These are phyloP conservation scores for Panicum virgatum DNA, from an alignment of 202 grass and related monocot species.

Conservation along the genomic window DNA sequence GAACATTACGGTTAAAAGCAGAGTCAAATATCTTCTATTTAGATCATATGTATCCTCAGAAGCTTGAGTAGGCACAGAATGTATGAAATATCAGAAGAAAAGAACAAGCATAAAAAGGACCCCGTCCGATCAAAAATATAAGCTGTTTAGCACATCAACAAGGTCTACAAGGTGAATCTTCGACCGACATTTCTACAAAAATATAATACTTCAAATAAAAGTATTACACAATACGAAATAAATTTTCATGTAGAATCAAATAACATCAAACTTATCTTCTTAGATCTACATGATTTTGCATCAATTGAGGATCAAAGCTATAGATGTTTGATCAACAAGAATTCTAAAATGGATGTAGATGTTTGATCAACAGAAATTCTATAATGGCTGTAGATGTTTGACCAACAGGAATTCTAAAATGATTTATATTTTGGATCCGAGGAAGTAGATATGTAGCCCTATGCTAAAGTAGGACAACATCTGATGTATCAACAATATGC, in stretches of 20 bases:
- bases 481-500: not conserved
- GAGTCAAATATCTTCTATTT: conserved; percentile 31
- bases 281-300: not conserved
- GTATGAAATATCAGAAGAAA: conserved; percentile 32
- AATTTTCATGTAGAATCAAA: not conserved
- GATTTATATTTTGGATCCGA: not conserved
- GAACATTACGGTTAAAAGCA: conserved; percentile 28
- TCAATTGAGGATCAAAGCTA: not conserved
- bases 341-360: not conserved
- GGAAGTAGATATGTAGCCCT: not conserved
- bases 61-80: conserved; percentile 19
- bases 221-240: not conserved
- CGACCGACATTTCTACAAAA: not conserved
- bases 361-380: not conserved
- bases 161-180: not conserved
- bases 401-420: not conserved
- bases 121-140: not conserved
- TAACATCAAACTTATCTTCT: not conserved
- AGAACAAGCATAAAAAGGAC: not conserved
- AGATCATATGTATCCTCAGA: conserved; percentile 27
- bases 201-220: not conserved
- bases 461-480: not conserved
- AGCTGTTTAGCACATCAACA: not conserved
- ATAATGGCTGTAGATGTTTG: not conserved
- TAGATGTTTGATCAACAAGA: not conserved